Conservation (phyloP, 2,329 filamentous ascomycete species). For the Fusarium acutatum region DNA sequence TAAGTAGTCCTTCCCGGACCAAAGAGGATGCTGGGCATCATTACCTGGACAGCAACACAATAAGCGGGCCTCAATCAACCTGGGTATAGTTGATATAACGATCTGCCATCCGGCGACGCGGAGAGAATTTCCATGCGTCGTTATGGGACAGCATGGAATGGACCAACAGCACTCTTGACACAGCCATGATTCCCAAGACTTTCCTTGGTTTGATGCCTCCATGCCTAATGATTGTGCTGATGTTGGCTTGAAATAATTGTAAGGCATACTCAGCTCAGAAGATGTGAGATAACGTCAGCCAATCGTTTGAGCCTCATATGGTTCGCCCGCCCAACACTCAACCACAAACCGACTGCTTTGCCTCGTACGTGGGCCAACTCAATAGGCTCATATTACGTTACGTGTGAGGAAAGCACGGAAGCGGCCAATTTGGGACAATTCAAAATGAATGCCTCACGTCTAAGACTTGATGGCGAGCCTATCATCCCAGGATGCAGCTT, state of each 20-base stretch:
- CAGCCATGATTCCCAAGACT: neutral
- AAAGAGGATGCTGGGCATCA: neutral
- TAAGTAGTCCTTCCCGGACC: neutral
- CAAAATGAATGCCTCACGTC: neutral
- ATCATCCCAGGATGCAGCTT: neutral
- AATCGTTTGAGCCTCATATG: slow-evolving; percentile 27
- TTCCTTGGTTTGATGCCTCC: slow-evolving; percentile 3
- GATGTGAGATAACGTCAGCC: slow-evolving; percentile 14
- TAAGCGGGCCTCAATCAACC: slow-evolving; percentile 17
- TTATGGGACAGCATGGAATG: neutral
- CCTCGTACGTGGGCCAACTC: slow-evolving; percentile 10
- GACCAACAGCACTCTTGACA: neutral
- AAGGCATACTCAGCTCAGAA: neutral
- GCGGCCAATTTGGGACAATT: neutral
- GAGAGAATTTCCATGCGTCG: neutral
- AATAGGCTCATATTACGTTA: neutral
- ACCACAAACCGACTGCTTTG: slow-evolving; percentile 5
- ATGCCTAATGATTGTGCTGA: slow-evolving; percentile 22
- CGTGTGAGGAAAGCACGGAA: neutral
- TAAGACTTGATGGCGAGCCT: neutral
- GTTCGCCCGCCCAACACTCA: slow-evolving; percentile 24
- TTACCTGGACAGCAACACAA: neutral
- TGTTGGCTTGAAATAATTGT: slow-evolving; percentile 12
- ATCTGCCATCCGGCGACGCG: neutral
- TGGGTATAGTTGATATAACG: neutral